These are phyloP conservation scores for Chenopodium formosanum DNA, from an alignment of 148 eudicot genomes.

Conservation along the genomic window DNA sequence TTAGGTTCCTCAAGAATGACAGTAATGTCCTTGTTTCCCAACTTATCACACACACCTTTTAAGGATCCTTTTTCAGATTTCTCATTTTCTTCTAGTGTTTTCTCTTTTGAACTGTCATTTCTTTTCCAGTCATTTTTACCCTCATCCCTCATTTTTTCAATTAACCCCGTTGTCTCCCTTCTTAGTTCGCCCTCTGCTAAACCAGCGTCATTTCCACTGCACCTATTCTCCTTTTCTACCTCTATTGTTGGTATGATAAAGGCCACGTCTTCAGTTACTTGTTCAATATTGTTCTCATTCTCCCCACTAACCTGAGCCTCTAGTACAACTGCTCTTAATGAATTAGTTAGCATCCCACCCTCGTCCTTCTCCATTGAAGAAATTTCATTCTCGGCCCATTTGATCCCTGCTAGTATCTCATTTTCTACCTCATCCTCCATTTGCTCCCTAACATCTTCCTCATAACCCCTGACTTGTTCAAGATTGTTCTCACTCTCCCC, in stretches of 20 bases:
- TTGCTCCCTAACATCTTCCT: slow-evolving; percentile 37
- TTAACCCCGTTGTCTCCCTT: slow-evolving; percentile 30
- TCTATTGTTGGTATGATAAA: slow-evolving; percentile 15
- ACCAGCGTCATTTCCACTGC: slow-evolving; percentile 5
- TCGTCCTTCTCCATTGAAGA: slow-evolving; percentile 20
- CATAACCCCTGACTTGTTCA: slow-evolving; percentile 32
- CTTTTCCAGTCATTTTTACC: slow-evolving; percentile 13
- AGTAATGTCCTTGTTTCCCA: background rate
- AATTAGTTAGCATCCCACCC: slow-evolving; percentile 1
- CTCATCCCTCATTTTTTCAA: slow-evolving; percentile 36
- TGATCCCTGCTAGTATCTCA: slow-evolving; percentile 29
- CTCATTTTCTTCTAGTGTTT: slow-evolving; percentile 12
- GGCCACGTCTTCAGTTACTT: slow-evolving; percentile 23
- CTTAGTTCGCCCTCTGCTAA: slow-evolving; percentile 16
- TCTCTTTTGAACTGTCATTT: background rate
- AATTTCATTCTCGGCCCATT: slow-evolving; percentile 28
- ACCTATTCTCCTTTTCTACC: slow-evolving; percentile 9
- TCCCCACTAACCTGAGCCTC: background rate
- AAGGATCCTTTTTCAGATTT: background rate
- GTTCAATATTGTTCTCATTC: slow-evolving; percentile 22
- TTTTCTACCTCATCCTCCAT: slow-evolving; percentile 21
- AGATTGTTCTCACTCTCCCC: slow-evolving; percentile 10
- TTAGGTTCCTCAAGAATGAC: slow-evolving; percentile 24
- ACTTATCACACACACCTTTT: slow-evolving; percentile 10
- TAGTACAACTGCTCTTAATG: background rate